A percentile compares a stretch with the other conserved stretches of the same genome.
Evolutionary conservation across 768 basidiomycete genomes (phyloP).

Genomic region (Leccinellum albellum): DNA sequence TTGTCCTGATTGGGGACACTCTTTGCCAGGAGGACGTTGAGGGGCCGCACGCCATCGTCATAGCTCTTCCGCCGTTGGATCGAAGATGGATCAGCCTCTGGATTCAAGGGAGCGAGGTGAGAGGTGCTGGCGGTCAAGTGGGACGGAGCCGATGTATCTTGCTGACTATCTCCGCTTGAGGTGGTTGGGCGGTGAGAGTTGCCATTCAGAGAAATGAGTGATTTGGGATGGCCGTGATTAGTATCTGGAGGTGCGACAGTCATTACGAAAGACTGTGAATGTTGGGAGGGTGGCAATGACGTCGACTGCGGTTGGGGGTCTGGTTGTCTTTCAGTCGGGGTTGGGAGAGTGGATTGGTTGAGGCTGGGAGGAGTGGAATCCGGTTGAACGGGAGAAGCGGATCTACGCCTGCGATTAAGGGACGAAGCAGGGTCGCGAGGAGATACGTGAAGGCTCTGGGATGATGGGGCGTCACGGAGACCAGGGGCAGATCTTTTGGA

Average conservation of each 20-base stretch:
- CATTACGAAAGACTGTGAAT: conserved; percentile 38
- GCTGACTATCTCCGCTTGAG: background rate
- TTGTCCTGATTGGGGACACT: conserved; percentile 9
- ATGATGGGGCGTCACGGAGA: conserved; percentile 27
- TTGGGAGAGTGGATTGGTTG: conserved; percentile 8
- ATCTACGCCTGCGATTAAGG: conserved; percentile 5
- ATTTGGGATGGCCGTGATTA: background rate
- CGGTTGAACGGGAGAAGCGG: conserved; percentile 13
- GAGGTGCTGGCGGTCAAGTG: conserved; percentile 1
- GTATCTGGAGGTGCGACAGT: conserved; percentile 41
- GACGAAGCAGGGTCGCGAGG: conserved; percentile 5
- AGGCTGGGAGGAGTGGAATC: background rate
- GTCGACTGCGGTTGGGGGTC: conserved; percentile 10
- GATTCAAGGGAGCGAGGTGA: conserved; percentile 24
- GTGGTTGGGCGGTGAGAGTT: background rate
- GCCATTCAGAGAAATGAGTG: conserved; percentile 3
- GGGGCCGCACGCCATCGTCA: conserved; percentile 41
- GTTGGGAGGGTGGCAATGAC: conserved; percentile 20
- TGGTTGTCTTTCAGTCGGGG: conserved; percentile 16
- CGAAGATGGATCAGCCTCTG: conserved; percentile 3
- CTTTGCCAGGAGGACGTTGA: conserved; percentile 32
- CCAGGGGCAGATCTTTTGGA: conserved; percentile 19
- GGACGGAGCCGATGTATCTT: conserved; percentile 19
- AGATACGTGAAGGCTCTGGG: conserved; percentile 16
- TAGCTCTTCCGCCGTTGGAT: conserved; percentile 40